A percentile compares a stretch with the other conserved stretches of the same genome.
These are phyloP conservation scores for Rhizopogon vesiculosus DNA, from an alignment of 768 basidiomycete genomes.

Conservation along the genomic window DNA sequence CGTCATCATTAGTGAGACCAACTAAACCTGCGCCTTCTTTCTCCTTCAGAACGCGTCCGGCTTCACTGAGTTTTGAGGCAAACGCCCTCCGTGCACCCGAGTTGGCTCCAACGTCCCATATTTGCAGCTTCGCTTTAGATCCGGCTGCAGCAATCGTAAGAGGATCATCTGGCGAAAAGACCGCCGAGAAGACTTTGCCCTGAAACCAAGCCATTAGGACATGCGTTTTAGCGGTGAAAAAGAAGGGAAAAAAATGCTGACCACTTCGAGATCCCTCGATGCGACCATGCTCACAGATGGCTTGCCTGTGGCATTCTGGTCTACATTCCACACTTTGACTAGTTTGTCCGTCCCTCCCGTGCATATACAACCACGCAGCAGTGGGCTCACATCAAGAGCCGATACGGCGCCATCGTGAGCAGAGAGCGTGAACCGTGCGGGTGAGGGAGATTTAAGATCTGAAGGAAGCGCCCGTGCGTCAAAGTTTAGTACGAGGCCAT, in stretches of 20 bases:
- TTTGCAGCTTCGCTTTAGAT: slow-evolving; percentile 87
- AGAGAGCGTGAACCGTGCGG: slow-evolving; percentile 80
- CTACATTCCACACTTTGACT: slow-evolving; percentile 95
- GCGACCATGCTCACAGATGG: slow-evolving; percentile 79
- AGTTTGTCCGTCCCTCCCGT: slow-evolving; percentile 95
- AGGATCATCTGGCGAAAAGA: slow-evolving; percentile 92
- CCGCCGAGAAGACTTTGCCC: slow-evolving; percentile 95
- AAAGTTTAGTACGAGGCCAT: slow-evolving; percentile 89
- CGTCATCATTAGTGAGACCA: slow-evolving; percentile 65
- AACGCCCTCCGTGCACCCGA: slow-evolving; percentile 80
- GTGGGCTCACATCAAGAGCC: slow-evolving; percentile 86
- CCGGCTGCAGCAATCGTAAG: slow-evolving; percentile 93
- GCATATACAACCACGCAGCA: slow-evolving; percentile 84
- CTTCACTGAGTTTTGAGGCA: slow-evolving; percentile 66
- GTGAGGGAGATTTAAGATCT: slow-evolving; percentile 56
- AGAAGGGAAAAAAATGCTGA: slow-evolving; percentile 34
- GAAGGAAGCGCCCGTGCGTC: slow-evolving; percentile 83
- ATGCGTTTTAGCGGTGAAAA: not conserved
- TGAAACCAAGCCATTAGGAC: slow-evolving; percentile 24
- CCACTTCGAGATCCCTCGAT: slow-evolving; percentile 87
- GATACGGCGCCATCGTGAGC: slow-evolving; percentile 92
- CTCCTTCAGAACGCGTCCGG: slow-evolving; percentile 65
- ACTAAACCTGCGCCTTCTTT: slow-evolving; percentile 63
- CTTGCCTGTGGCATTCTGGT: slow-evolving; percentile 57
- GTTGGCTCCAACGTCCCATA: slow-evolving; percentile 93